Evolutionary conservation across 1,284 basidiomycete species (phyloP).

Genomic region (Pseudozyma sp.): DNA sequence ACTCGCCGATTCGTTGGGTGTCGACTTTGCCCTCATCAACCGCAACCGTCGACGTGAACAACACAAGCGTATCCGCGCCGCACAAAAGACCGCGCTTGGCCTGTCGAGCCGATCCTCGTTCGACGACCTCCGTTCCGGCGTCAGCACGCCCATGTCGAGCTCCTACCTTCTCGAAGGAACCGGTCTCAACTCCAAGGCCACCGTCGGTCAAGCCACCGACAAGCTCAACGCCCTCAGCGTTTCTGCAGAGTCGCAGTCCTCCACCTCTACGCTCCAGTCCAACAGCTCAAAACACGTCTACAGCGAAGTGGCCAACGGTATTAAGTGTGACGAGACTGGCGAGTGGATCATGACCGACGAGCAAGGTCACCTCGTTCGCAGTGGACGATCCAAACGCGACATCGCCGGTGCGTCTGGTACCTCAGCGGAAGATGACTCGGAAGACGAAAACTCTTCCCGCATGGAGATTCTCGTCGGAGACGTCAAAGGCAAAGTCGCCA

Average conservation of each 20-base stretch:
- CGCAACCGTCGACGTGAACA: constrained; percentile 74
- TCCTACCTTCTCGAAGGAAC: constrained; percentile 51
- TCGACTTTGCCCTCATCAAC: constrained; percentile 97
- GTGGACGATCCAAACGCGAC: constrained; percentile 45
- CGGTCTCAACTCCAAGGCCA: constrained; percentile 24
- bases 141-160: constrained; percentile 58
- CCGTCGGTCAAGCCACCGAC: constrained; percentile 36
- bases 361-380: constrained; percentile 57
- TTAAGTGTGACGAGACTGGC: constrained; percentile 69
- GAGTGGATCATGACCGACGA: constrained; percentile 67
- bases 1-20: constrained; percentile 92
- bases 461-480: constrained; percentile 99
- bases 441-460: constrained; percentile 69
- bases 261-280: constrained; percentile 13
- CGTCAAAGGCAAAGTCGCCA: constrained; percentile 86
- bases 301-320: constrained; percentile 65
- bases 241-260: constrained; percentile 24
- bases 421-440: constrained; percentile 45
- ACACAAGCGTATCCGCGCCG: constrained; percentile 57
- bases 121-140: constrained; percentile 52
- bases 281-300: constrained; percentile 36
- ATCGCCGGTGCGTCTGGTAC: constrained; percentile 15
- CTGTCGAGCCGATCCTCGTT: constrained; percentile 46
- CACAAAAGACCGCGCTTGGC: constrained; percentile 34
- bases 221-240: constrained; percentile 44